Conservation (phyloP, 352 stramenopile genomes). For the Peronospora belbahrii region DNA sequence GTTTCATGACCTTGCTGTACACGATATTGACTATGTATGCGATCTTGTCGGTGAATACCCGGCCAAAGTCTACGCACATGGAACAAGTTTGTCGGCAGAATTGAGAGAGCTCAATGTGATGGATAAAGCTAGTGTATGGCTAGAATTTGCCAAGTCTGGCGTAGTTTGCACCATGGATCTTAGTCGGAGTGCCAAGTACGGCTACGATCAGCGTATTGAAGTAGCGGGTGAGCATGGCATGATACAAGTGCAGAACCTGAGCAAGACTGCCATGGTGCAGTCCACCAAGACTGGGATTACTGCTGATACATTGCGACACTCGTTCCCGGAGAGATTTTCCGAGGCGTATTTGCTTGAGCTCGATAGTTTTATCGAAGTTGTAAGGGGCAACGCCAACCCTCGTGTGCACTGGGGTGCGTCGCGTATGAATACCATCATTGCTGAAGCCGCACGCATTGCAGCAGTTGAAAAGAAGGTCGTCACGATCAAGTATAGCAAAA, state of each 20-base stretch:
- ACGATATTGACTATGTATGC: slow-evolving; percentile 91
- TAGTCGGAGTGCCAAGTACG: slow-evolving; percentile 78
- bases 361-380: slow-evolving; percentile 68
- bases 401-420: slow-evolving; percentile 61
- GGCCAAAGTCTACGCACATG: slow-evolving; percentile 75
- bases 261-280: slow-evolving; percentile 49
- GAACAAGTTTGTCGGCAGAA: slow-evolving; percentile 64
- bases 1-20: slow-evolving; percentile 86
- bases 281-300: slow-evolving; percentile 47
- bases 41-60: slow-evolving; percentile 68
- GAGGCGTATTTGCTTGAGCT: slow-evolving; percentile 83
- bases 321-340: slow-evolving; percentile 85
- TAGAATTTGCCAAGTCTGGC: slow-evolving; percentile 54
- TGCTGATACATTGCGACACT: slow-evolving; percentile 58
- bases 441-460: slow-evolving; percentile 59
- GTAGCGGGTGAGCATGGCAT: slow-evolving; percentile 71
- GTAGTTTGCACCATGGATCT: slow-evolving; percentile 87
- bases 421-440: slow-evolving; percentile 72
- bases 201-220: slow-evolving; percentile 91
- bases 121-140: slow-evolving; percentile 79
- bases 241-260: slow-evolving; percentile 67
- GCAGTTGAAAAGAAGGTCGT: slow-evolving; percentile 60
- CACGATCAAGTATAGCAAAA: slow-evolving; percentile 50
- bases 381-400: slow-evolving; percentile 33
- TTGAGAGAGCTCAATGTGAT: slow-evolving; percentile 63